Evolutionary conservation across 2,329 filamentous ascomycete genomes (phyloP).

Genomic region (Fusarium secorum): DNA sequence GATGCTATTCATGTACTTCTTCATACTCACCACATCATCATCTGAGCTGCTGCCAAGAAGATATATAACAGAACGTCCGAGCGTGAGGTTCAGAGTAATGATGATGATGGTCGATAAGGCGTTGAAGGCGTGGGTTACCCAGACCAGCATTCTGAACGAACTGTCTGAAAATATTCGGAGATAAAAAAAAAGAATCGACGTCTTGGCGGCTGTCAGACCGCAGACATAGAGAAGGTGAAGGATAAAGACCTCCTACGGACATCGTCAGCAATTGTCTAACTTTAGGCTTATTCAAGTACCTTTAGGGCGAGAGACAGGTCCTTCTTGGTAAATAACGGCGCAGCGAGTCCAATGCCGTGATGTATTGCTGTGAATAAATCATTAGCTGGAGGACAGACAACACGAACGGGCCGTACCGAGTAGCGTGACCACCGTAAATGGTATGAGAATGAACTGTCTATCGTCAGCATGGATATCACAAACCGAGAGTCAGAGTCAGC

Average conservation of each 20-base stretch:
- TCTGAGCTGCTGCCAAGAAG: not conserved
- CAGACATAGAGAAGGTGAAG: not conserved
- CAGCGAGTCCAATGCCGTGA: not conserved
- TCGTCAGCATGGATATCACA: not conserved
- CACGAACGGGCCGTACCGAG: not conserved
- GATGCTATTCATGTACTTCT: rapidly evolving
- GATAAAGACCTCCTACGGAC: not conserved
- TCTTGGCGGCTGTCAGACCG: not conserved
- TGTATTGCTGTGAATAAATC: not conserved
- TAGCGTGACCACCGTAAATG: not conserved
- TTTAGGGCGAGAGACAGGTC: not conserved
- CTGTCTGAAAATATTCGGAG: not conserved
- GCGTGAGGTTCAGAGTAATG: not conserved
- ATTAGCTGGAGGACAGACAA: rapidly evolving
- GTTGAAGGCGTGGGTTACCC: not conserved
- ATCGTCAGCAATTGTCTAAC: not conserved
- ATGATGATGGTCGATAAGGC: rapidly evolving
- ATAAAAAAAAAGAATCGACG: constrained; percentile 4
- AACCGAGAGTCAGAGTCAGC: rapidly evolving
- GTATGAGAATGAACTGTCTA: not conserved
- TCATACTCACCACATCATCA: not conserved
- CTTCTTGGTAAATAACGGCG: not conserved
- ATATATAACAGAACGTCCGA: not conserved
- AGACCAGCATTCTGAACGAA: not conserved
- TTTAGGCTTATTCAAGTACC: not conserved